A percentile compares a stretch with the other conserved stretches of the same genome.
Evolutionary conservation across 139 green algal genomes (phyloP).

Genomic region (Tetraselmis chui): DNA sequence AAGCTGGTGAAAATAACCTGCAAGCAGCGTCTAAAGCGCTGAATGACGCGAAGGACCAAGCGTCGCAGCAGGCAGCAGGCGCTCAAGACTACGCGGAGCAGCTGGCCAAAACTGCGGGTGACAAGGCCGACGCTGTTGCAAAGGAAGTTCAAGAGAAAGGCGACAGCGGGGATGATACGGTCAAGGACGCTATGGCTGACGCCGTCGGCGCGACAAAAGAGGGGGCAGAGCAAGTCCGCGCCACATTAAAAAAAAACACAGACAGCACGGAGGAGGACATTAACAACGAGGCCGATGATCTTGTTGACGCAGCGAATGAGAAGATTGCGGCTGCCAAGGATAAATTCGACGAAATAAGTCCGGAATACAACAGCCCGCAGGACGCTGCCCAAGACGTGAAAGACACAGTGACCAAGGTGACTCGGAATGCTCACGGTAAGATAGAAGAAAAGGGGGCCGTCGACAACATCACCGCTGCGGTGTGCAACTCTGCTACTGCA

Average conservation of each 20-base stretch:
- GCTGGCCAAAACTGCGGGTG: too few species aligned
- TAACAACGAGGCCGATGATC: background rate
- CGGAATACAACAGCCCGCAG: background rate
- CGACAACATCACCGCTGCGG: background rate
- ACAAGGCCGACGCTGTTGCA: too few species aligned
- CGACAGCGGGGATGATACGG: too few species aligned
- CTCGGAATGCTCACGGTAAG: background rate
- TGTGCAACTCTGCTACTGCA: background rate
- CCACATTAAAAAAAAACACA: background rate
- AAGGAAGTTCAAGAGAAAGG: too few species aligned
- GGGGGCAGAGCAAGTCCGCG: too few species aligned
- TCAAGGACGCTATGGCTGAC: too few species aligned
- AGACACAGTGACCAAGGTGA: background rate
- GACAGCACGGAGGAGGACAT: background rate
- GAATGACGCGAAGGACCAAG: background rate
- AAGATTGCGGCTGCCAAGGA: background rate
- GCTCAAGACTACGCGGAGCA: too few species aligned
- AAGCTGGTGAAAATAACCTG: background rate
- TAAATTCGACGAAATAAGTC: background rate
- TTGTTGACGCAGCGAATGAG: background rate
- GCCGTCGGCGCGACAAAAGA: too few species aligned
- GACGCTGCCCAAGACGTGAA: background rate
- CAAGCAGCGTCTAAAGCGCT: background rate
- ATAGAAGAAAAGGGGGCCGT: background rate
- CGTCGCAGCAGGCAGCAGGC: too few species aligned